These are phyloP conservation scores for Verticillium nonalfalfae DNA, from an alignment of 2,329 filamentous ascomycete species.

Conservation along the genomic window DNA sequence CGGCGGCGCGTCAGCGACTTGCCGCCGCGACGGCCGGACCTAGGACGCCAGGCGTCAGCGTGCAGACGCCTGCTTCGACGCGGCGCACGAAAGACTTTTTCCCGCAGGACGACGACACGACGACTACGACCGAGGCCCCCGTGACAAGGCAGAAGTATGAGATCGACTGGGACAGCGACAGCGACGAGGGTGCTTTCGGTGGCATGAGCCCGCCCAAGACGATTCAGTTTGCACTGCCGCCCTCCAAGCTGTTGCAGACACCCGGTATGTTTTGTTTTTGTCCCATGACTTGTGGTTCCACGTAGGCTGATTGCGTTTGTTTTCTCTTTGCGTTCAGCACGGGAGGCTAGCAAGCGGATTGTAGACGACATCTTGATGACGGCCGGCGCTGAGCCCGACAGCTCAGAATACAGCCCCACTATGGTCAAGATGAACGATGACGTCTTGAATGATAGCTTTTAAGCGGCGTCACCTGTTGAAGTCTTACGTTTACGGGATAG, in stretches of 20 bases:
- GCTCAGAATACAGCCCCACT: conserved; percentile 55
- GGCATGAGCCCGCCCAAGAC: conserved; percentile 91
- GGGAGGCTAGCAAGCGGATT: conserved; percentile 74
- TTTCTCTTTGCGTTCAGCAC: conserved; percentile 39
- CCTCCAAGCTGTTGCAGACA: conserved; percentile 72
- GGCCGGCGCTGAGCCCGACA: conserved; percentile 57
- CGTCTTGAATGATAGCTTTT: conserved; percentile 58
- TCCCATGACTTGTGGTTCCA: background rate
- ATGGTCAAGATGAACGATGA: conserved; percentile 60
- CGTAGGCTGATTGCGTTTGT: conserved; percentile 11
- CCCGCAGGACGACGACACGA: conserved; percentile 17
- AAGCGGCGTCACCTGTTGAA: conserved; percentile 3
- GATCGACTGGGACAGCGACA: conserved; percentile 70
- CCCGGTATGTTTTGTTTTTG: conserved; percentile 44
- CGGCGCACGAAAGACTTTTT: conserved; percentile 48
- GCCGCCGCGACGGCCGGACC: conserved; percentile 40
- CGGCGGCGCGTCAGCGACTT: conserved; percentile 35
- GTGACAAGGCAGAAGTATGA: conserved; percentile 38
- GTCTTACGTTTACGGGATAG: too few species aligned
- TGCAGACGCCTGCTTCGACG: conserved; percentile 64
- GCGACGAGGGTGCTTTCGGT: conserved; percentile 54
- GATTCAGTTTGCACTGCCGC: conserved; percentile 77
- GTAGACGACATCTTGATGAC: conserved; percentile 74
- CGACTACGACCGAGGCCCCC: conserved; percentile 14
- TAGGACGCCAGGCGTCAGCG: conserved; percentile 76